Conservation (phyloP, 2,329 filamentous ascomycete genomes). For the Lachnellula cervina region DNA sequence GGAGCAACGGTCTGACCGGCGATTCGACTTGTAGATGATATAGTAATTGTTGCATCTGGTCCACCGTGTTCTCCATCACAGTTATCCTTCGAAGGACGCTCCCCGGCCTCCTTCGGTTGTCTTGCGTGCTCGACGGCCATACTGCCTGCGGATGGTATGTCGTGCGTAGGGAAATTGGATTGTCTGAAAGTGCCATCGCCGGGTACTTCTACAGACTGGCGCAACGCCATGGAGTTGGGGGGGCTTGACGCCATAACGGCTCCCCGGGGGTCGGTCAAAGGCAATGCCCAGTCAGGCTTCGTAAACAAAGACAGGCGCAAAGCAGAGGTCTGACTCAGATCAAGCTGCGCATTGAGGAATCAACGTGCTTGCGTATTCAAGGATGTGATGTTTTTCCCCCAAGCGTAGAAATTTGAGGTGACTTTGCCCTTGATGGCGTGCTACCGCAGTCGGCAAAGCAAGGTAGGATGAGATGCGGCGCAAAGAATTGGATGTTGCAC, state of each 20-base stretch:
- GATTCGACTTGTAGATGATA: constrained; percentile 26
- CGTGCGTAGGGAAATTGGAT: constrained; percentile 6
- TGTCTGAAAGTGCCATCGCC: constrained; percentile 9
- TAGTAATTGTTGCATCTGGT: constrained; percentile 20
- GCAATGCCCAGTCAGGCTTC: not conserved
- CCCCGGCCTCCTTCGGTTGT: constrained; percentile 10
- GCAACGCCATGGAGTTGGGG: constrained; percentile 19
- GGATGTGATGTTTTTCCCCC: not conserved
- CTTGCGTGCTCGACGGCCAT: constrained; percentile 5
- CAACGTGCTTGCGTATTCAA: not conserved
- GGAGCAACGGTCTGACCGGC: constrained; percentile 43
- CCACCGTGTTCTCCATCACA: constrained; percentile 21
- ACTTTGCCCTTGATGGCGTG: constrained; percentile 21
- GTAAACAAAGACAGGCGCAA: not conserved
- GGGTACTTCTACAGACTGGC: constrained; percentile 26
- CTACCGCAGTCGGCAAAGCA: constrained; percentile 2
- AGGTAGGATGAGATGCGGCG: constrained; percentile 1
- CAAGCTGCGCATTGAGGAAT: constrained; percentile 2
- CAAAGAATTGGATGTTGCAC: not conserved
- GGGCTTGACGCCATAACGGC: constrained; percentile 23
- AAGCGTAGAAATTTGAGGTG: constrained; percentile 11
- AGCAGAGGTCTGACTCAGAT: not conserved
- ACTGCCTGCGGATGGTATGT: constrained; percentile 14
- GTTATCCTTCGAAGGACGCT: constrained; percentile 24
- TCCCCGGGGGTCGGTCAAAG: not conserved